Conservation (phyloP, 495 filamentous ascomycete species). For the Tuber microsphaerosporum region DNA sequence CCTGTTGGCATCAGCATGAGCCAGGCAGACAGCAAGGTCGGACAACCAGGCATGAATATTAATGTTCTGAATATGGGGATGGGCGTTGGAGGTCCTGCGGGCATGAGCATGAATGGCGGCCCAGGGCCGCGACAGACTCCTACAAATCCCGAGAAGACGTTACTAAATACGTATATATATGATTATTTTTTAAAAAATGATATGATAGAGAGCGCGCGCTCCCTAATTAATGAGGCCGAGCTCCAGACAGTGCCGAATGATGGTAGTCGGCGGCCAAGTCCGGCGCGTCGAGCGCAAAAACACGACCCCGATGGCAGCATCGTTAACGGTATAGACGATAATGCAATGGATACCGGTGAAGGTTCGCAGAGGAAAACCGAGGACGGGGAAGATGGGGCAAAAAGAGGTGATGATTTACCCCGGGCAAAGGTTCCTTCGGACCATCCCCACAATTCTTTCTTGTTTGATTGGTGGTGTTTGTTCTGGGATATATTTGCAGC, state of each 20-base stretch:
- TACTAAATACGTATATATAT: slow-evolving; percentile 93
- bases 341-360: slow-evolving; percentile 65
- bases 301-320: slow-evolving; percentile 56
- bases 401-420: slow-evolving; percentile 68
- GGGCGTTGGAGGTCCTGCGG: slow-evolving; percentile 44
- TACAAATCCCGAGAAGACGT: slow-evolving; percentile 22
- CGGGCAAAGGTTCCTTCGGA: slow-evolving; percentile 59
- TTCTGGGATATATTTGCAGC: slow-evolving; percentile 94
- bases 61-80: slow-evolving; percentile 39
- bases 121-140: slow-evolving; percentile 27
- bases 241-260: slow-evolving; percentile 24
- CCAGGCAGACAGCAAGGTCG: slow-evolving; percentile 56
- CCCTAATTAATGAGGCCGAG: slow-evolving; percentile 49
- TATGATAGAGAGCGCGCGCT: slow-evolving; percentile 71
- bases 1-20: slow-evolving; percentile 53
- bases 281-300: slow-evolving; percentile 41
- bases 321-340: slow-evolving; percentile 68
- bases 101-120: slow-evolving; percentile 45
- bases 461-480: slow-evolving; percentile 89
- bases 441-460: slow-evolving; percentile 63
- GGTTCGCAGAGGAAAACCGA: slow-evolving; percentile 40
- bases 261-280: slow-evolving; percentile 32
- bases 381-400: slow-evolving; percentile 36
- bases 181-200: slow-evolving; percentile 83
- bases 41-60: slow-evolving; percentile 47